These are phyloP conservation scores for Apiospora marii DNA, from an alignment of 2,329 filamentous ascomycete genomes.

Conservation along the genomic window DNA sequence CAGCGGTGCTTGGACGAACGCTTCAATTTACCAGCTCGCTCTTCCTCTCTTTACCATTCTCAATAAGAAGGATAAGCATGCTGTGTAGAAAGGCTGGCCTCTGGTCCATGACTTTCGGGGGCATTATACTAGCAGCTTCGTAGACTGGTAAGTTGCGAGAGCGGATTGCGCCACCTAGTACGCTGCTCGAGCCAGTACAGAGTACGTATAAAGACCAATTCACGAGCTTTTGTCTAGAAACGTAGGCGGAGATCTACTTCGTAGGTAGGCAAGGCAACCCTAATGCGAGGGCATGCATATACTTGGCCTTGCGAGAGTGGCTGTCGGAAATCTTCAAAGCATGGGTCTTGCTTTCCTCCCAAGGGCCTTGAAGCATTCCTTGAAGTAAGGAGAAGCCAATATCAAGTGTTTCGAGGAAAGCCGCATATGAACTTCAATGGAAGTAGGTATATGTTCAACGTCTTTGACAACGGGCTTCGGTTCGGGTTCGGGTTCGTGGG, in stretches of 20 bases:
- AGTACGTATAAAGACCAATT: conserved; percentile 85
- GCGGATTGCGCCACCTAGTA: conserved; percentile 78
- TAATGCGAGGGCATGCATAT: conserved; percentile 91
- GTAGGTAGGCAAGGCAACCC: conserved; percentile 85
- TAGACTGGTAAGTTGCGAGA: conserved; percentile 75
- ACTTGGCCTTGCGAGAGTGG: conserved; percentile 87
- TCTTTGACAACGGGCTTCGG: no score
- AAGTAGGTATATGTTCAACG: no score
- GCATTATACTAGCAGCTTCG: conserved; percentile 60
- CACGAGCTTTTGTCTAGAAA: conserved; percentile 66
- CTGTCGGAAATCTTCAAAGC: no score
- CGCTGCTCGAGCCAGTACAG: conserved; percentile 80
- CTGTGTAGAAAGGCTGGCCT: conserved; percentile 67
- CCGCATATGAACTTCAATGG: no score
- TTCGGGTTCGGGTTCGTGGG: no score
- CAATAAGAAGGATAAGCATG: conserved; percentile 73
- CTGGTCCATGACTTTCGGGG: conserved; percentile 63
- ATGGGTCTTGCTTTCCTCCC: no score
- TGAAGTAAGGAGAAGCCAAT: no score
- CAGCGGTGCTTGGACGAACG: no score
- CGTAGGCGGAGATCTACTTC: conserved; percentile 80
- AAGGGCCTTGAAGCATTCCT: no score
- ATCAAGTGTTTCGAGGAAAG: no score
- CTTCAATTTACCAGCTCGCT: no score
- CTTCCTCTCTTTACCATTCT: no score